Conservation (phyloP, 805 yeast species). For the Pichia cephalocereana region DNA sequence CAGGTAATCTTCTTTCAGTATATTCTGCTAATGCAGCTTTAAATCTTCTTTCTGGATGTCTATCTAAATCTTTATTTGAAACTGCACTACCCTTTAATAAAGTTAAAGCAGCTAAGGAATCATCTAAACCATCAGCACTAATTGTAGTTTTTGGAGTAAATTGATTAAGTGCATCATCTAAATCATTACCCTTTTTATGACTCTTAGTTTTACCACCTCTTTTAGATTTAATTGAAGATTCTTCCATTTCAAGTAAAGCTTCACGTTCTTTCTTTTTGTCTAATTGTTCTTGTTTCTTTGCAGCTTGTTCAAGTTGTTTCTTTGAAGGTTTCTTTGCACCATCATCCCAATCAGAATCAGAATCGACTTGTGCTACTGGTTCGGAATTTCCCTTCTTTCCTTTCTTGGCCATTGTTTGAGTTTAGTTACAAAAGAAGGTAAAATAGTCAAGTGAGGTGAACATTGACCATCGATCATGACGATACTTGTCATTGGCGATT, state of each 20-base stretch:
- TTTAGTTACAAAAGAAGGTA: too few species aligned
- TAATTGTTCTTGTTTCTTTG: conserved; percentile 67
- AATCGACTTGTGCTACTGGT: conserved; percentile 25
- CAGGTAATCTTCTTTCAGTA: conserved; percentile 66
- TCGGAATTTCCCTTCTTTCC: conserved; percentile 5
- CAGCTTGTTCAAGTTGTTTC: conserved; percentile 61
- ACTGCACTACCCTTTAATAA: conserved; percentile 53
- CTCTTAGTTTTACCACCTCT: conserved; percentile 58
- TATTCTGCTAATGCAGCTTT: conserved; percentile 70
- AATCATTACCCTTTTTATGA: conserved; percentile 43
- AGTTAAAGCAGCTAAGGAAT: conserved; percentile 69
- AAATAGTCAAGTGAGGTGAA: too few species aligned
- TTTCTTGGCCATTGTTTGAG: conserved; percentile 6
- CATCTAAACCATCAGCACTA: conserved; percentile 67
- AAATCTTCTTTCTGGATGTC: conserved; percentile 84
- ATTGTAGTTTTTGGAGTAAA: conserved; percentile 33
- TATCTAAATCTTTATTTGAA: conserved; percentile 54
- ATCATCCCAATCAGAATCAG: conserved; percentile 54
- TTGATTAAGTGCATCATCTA: conserved; percentile 57
- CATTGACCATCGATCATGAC: too few species aligned
- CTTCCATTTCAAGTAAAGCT: conserved; percentile 49
- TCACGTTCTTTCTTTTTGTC: conserved; percentile 80
- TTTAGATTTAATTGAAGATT: conserved; percentile 46
- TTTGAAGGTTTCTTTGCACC: conserved; percentile 62
- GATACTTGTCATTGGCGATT: too few species aligned